phyloP scores from a whole-genome alignment of 2,329 filamentous ascomycete species.

The Claviceps sp. region DNA sequence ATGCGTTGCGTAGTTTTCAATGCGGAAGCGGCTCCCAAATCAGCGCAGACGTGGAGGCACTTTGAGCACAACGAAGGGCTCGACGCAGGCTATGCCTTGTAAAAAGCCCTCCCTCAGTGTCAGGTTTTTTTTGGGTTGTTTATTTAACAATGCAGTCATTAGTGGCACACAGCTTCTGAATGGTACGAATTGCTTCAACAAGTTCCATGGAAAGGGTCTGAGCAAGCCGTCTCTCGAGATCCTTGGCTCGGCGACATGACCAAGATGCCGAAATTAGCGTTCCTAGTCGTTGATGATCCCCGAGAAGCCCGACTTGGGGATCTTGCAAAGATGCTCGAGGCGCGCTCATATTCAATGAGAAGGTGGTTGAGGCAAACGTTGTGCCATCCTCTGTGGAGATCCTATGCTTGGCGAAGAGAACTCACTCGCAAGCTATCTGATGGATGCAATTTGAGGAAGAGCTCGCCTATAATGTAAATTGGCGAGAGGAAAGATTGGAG shows the following conservation, averaged over 20 bases:
- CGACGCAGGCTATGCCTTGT: background rate
- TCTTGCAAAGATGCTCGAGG: background rate
- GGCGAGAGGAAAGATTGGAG: background rate
- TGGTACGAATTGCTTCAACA: background rate
- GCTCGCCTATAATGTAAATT: background rate
- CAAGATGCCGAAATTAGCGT: slow-evolving; percentile 12
- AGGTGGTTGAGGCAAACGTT: slow-evolving; percentile 6
- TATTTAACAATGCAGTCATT: background rate
- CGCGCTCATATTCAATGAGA: background rate
- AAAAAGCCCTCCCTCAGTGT: background rate
- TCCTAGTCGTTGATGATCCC: slow-evolving; percentile 14
- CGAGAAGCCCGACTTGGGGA: background rate
- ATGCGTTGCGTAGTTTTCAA: no score
- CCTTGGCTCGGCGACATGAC: background rate
- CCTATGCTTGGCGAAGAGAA: background rate
- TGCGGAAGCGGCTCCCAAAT: background rate
- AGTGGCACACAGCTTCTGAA: background rate
- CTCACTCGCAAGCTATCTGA: slow-evolving; percentile 13
- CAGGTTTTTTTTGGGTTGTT: background rate
- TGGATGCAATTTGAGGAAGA: slow-evolving; percentile 10
- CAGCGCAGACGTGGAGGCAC: background rate
- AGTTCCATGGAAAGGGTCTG: background rate
- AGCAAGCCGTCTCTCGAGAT: no score
- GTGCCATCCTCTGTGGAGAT: slow-evolving; percentile 9
- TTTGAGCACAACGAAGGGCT: background rate